Conservation (phyloP, 768 basidiomycete species). For the Podaxis sp. region DNA sequence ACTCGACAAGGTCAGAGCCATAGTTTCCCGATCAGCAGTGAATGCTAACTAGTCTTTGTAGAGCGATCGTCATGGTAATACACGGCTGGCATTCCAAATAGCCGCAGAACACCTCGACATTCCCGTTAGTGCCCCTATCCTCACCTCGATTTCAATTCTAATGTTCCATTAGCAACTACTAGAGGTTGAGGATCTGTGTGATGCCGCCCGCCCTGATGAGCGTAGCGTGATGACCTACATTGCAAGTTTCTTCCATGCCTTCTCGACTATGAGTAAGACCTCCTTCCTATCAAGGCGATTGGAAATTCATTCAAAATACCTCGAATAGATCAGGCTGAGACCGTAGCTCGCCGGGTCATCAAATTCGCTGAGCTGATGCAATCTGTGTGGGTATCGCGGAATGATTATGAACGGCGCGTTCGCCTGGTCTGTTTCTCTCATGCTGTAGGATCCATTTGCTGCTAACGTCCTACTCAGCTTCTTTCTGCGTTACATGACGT, state of each 20-base stretch:
- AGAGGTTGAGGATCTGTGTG: conserved; percentile 94
- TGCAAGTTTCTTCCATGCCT: conserved; percentile 96
- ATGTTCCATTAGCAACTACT: conserved; percentile 69
- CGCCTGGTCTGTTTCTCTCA: conserved; percentile 43
- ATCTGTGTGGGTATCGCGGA: conserved; percentile 81
- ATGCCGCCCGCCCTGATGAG: conserved; percentile 87
- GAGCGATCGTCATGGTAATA: conserved; percentile 80
- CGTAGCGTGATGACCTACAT: conserved; percentile 98
- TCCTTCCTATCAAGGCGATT: not conserved
- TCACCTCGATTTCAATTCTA: not conserved
- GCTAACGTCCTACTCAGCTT: conserved; percentile 37
- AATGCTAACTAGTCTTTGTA: conserved; percentile 25
- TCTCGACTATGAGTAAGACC: conserved; percentile 87
- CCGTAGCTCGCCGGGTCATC: conserved; percentile 88
- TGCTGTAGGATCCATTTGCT: not conserved
- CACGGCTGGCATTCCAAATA: conserved; percentile 80
- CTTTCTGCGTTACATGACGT: conserved; percentile 65
- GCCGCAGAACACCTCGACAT: conserved; percentile 89
- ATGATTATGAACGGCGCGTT: conserved; percentile 91
- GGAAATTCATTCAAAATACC: conserved; percentile 8
- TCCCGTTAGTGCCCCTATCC: conserved; percentile 55
- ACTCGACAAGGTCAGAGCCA: conserved; percentile 68
- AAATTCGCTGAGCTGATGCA: conserved; percentile 97
- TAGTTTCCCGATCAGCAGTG: not conserved
- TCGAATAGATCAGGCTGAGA: conserved; percentile 84